Conservation (phyloP, 2,329 filamentous ascomycete genomes). For the Aspergillus intermedius region DNA sequence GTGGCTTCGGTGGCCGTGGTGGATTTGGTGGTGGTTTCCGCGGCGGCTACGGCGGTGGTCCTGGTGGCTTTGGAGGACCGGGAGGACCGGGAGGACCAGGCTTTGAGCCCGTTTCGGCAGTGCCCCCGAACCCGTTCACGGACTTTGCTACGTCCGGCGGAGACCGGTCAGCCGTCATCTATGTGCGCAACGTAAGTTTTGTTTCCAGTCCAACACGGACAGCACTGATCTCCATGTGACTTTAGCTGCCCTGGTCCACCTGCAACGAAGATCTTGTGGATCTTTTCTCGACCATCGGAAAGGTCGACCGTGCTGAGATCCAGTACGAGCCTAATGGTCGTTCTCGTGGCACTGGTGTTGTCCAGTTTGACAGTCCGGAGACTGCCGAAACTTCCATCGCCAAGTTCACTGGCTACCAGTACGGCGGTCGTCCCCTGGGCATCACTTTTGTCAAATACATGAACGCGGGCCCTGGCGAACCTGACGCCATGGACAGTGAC, state of each 20-base stretch:
- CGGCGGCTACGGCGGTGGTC: conserved; percentile 42
- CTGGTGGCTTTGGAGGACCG: conserved; percentile 48
- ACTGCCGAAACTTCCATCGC: conserved; percentile 90
- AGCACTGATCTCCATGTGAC: conserved; percentile 16
- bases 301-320: conserved; percentile 97
- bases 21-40: conserved; percentile 50
- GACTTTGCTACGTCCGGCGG: conserved; percentile 83
- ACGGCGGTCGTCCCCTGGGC: conserved; percentile 87
- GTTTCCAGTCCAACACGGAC: background rate
- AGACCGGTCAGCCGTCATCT: conserved; percentile 77
- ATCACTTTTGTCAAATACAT: conserved; percentile 92
- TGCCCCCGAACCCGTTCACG: conserved; percentile 77
- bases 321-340: conserved; percentile 96
- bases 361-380: conserved; percentile 75
- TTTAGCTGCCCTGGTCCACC: conserved; percentile 91
- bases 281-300: conserved; percentile 94
- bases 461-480: conserved; percentile 54
- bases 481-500: conserved; percentile 76
- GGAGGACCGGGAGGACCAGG: conserved; percentile 22
- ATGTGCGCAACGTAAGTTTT: conserved; percentile 85
- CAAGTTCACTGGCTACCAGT: conserved; percentile 97
- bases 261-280: conserved; percentile 97
- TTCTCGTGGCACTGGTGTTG: conserved; percentile 92
- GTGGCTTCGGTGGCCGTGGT: conserved; percentile 45
- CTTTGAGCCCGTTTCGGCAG: conserved; percentile 43